phyloP scores from a whole-genome alignment of 2,329 filamentous ascomycete genomes.

The Calonectria leucothoes region DNA sequence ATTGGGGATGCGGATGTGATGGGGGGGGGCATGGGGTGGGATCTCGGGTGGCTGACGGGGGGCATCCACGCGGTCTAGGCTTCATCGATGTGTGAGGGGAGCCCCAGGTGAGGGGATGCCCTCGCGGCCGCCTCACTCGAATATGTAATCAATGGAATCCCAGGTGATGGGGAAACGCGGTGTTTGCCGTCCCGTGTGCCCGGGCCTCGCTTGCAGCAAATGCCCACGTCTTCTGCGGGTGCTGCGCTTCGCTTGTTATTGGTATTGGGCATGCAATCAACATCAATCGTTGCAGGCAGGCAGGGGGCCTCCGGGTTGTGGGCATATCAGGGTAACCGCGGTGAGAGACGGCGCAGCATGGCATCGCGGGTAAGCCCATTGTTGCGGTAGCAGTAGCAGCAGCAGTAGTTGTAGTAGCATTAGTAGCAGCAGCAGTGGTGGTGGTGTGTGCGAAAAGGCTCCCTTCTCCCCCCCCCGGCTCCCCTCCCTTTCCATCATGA shows the following conservation, averaged over 20 bases:
- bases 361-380: neutral
- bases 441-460: neutral
- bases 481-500: neutral
- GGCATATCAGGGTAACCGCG: neutral
- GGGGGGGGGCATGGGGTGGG: neutral
- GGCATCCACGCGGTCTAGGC: neutral
- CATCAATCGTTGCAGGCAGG: neutral
- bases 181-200: conserved; percentile 1
- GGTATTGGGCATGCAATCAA: neutral
- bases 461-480: neutral
- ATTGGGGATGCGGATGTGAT: neutral
- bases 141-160: neutral
- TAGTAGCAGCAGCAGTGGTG: neutral
- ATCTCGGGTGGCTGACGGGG: neutral
- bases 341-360: neutral
- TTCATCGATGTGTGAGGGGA: neutral
- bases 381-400: neutral
- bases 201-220: neutral
- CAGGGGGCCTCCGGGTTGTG: too few species aligned
- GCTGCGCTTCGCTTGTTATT: neutral
- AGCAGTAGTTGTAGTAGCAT: neutral
- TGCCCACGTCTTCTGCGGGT: neutral
- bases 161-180: neutral
- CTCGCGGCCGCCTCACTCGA: neutral
- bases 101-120: neutral